phyloP scores from a whole-genome alignment of 2,329 filamentous ascomycete genomes.

The Colletotrichum plurivorum region DNA sequence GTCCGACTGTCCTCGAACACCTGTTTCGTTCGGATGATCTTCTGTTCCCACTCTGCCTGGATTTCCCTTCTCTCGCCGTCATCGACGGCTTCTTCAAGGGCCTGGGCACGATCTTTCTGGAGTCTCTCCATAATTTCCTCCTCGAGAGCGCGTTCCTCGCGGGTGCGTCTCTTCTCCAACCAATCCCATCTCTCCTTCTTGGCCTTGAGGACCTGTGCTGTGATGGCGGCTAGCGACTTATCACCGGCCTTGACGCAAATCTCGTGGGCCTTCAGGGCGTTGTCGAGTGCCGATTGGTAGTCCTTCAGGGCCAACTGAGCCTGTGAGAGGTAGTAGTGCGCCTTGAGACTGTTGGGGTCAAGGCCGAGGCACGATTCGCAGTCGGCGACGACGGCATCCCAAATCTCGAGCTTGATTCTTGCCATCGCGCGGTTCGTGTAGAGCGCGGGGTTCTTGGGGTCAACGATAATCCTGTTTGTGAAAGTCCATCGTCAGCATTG shows the following conservation, averaged over 20 bases:
- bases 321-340: conserved; percentile 85
- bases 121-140: conserved; percentile 70
- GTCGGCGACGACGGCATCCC: conserved; percentile 82
- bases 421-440: conserved; percentile 94
- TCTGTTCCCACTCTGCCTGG: conserved; percentile 60
- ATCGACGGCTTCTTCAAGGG: conserved; percentile 55
- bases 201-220: conserved; percentile 80
- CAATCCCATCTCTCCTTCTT: conserved; percentile 91
- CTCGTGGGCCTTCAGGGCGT: conserved; percentile 80
- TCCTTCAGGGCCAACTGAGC: conserved; percentile 83
- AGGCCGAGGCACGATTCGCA: conserved; percentile 82
- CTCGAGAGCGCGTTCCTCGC: conserved; percentile 71
- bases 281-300: conserved; percentile 79
- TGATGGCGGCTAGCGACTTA: conserved; percentile 79
- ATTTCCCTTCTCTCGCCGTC: conserved; percentile 66
- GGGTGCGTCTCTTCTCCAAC: conserved; percentile 73
- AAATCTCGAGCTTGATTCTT: conserved; percentile 80
- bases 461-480: conserved; percentile 76
- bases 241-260: conserved; percentile 75
- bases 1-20: conserved; percentile 64
- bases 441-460: conserved; percentile 82
- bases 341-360: conserved; percentile 79
- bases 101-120: conserved; percentile 59
- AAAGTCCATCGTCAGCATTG: conserved; percentile 6
- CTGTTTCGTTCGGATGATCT: conserved; percentile 58